Evolutionary conservation across 768 basidiomycete genomes (phyloP).

Genomic region (Suillus subaureus): DNA sequence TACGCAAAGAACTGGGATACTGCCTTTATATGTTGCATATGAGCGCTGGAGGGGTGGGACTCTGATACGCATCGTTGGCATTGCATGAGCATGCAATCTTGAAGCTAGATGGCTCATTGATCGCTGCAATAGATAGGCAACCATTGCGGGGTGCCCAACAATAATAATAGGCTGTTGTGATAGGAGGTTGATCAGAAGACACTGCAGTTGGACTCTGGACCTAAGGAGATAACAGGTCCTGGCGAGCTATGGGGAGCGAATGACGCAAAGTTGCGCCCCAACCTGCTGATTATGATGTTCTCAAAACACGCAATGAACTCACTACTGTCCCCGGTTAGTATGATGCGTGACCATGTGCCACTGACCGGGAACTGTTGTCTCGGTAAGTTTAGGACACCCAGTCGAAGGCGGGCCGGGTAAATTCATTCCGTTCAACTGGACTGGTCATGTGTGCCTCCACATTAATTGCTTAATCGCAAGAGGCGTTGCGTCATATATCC

Average conservation of each 20-base stretch:
- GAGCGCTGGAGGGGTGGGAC: background rate
- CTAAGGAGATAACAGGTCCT: background rate
- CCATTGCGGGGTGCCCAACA: background rate
- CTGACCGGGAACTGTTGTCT: background rate
- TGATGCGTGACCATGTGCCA: background rate
- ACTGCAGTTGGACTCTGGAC: background rate
- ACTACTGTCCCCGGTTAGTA: background rate
- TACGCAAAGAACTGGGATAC: background rate
- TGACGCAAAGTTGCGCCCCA: background rate
- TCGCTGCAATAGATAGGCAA: background rate
- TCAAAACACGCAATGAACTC: background rate
- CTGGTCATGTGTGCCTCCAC: background rate
- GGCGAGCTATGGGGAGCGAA: background rate
- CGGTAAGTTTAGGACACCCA: background rate
- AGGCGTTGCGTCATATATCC: background rate
- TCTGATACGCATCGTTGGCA: background rate
- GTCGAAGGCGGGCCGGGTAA: background rate
- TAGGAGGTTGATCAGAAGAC: conserved; percentile 4
- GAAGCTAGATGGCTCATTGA: conserved; percentile 6
- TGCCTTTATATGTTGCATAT: conserved; percentile 2
- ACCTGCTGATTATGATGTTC: background rate
- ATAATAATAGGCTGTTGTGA: background rate
- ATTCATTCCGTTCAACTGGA: background rate
- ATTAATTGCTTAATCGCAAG: background rate
- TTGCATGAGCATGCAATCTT: conserved; percentile 9